phyloP scores from a whole-genome alignment of 2,329 filamentous ascomycete species.

The Sporothrix phasma region DNA sequence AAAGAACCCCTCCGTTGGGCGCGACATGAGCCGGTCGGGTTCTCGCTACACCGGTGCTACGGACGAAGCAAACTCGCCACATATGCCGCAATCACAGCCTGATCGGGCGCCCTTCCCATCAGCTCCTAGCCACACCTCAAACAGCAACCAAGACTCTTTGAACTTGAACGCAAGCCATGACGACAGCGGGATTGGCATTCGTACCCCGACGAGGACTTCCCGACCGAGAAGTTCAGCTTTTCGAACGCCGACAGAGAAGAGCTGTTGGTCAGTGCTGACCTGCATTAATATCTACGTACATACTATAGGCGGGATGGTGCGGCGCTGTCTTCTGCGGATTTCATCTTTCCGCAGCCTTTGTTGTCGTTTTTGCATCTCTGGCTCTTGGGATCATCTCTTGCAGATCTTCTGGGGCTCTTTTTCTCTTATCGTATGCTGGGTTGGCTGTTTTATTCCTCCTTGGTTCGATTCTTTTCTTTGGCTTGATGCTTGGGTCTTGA shows the following conservation, averaged over 20 bases:
- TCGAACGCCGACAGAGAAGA: constrained; percentile 22
- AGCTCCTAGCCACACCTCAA: constrained; percentile 25
- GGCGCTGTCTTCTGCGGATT: background rate
- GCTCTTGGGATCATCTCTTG: background rate
- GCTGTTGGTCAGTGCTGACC: constrained; percentile 23
- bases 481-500: background rate
- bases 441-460: background rate
- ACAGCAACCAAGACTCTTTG: constrained; percentile 33
- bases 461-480: background rate
- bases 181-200: constrained; percentile 66
- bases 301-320: background rate
- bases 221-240: constrained; percentile 47
- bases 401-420: background rate
- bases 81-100: constrained; percentile 39
- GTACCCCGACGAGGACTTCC: constrained; percentile 55
- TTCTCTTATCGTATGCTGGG: background rate
- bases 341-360: background rate
- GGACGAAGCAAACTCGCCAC: constrained; percentile 37
- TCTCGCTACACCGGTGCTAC: constrained; percentile 37
- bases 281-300: constrained; percentile 17
- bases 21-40: constrained; percentile 28
- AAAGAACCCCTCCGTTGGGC: constrained; percentile 19
- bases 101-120: constrained; percentile 41
- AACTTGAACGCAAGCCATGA: constrained; percentile 44
- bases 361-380: background rate